Conservation (phyloP, 768 basidiomycete genomes). For the Favolaschia claudopus region DNA sequence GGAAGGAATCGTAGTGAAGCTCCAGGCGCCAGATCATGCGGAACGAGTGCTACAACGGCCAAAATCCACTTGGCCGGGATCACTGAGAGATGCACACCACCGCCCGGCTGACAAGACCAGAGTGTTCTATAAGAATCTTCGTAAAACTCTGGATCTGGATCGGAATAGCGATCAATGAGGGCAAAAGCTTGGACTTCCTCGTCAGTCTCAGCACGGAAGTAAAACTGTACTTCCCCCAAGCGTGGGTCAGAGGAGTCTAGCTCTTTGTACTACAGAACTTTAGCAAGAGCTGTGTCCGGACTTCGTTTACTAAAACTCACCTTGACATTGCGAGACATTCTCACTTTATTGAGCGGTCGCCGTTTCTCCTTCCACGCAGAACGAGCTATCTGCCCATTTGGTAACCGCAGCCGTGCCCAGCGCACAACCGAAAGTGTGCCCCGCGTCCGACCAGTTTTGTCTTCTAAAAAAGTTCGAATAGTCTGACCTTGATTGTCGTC, state of each 20-base stretch:
- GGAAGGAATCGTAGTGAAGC: no score
- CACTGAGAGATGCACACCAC: background rate
- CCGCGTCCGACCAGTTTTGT: background rate
- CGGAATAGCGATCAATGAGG: background rate
- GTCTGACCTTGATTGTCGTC: background rate
- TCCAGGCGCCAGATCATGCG: no score
- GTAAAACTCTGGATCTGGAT: background rate
- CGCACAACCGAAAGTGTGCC: constrained; percentile 15
- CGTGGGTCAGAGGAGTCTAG: no score
- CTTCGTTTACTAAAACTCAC: no score
- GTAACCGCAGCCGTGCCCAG: constrained; percentile 28
- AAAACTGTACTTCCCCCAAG: constrained; percentile 3
- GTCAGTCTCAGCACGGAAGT: background rate
- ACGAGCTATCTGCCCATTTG: constrained; percentile 31
- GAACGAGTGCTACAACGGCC: constrained; percentile 20
- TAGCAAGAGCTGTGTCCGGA: no score
- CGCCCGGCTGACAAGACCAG: background rate
- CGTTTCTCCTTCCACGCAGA: constrained; percentile 27
- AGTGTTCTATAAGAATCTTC: background rate
- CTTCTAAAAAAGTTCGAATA: background rate
- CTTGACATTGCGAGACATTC: constrained; percentile 24
- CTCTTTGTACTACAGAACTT: no score
- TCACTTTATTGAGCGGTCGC: constrained; percentile 6
- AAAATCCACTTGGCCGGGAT: background rate
- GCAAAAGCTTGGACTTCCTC: background rate